These are phyloP conservation scores for Plenodomus lindquistii DNA, from an alignment of 2,329 filamentous ascomycete species.

Conservation along the genomic window DNA sequence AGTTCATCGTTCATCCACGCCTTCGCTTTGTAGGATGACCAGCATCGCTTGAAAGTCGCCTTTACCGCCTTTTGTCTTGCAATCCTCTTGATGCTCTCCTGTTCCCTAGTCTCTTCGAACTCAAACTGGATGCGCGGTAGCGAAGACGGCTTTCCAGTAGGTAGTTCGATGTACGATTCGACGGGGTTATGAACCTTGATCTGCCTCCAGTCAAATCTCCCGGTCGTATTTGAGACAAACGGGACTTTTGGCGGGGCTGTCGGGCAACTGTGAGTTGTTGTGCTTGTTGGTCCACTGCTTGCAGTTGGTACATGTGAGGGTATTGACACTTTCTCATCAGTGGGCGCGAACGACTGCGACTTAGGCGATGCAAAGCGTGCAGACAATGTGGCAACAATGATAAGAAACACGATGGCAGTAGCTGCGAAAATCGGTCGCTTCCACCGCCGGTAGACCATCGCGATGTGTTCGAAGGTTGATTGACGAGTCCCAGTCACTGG, in stretches of 20 bases:
- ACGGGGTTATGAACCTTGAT: conserved; percentile 6
- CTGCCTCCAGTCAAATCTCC: background rate
- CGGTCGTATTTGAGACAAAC: background rate
- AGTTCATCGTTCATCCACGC: conserved; percentile 55
- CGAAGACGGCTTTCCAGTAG: background rate
- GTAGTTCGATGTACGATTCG: conserved; percentile 5
- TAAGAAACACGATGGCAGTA: background rate
- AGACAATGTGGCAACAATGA: background rate
- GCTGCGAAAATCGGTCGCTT: background rate
- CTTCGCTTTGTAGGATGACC: conserved; percentile 56
- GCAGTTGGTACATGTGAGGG: background rate
- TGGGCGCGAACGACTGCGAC: background rate
- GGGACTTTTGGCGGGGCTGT: background rate
- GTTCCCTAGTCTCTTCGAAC: too few relatives aligned
- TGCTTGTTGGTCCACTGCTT: background rate
- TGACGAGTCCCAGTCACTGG: background rate
- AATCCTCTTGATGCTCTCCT: background rate
- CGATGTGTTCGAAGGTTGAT: background rate
- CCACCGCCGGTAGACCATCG: background rate
- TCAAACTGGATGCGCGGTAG: too few relatives aligned
- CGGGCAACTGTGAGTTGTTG: background rate
- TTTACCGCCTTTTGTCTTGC: conserved; percentile 28
- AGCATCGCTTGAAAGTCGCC: conserved; percentile 39
- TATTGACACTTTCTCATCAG: background rate
- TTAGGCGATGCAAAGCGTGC: background rate